Evolutionary conservation across 345 rosid species (phyloP), one percentile per base, ranked within the genome.

Genomic region (Arabidopsis arenosa): DNA sequence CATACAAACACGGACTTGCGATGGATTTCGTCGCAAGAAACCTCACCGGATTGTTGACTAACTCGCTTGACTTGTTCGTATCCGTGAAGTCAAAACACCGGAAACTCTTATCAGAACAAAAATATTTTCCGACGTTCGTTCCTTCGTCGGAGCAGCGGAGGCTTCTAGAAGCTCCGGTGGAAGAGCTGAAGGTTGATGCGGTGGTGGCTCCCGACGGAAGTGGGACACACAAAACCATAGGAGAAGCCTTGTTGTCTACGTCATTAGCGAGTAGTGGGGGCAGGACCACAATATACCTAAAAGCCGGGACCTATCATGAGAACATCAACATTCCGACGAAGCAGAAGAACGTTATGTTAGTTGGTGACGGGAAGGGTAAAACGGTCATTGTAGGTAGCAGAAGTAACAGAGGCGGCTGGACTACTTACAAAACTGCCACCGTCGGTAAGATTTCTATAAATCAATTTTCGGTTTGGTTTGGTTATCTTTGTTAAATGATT

Each of bases 331-430:
- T 87, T 47, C 80, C 83, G 43, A 78, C 87, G 3, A 84, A 83
- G 71, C 80, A 81, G 45, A 82, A 84, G 79, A 84, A 84, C 67
- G 83, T 87, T 8, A 82, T 85, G 89, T 70, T 87, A 59, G 77
- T 83, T 41, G 92, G 92, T 15, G 92, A 87, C 14, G 92, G 89
- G 2, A 87, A 82, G 81, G 89, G 84, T 2, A 78, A 74, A 70
- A 83, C 85, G 7, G 77, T 87, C 64, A 83, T 87, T 61, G 74
- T 76, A 0, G 85, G 83, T 12, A 79, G 65, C 40, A 68, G 81
- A 40, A 87, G 78, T 48, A 63, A 66, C 12, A 76, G 61, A 5
- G 86, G 72, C 10, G 89, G 88, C 7, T 87, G 60, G 66, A 74
- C 86, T 33, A 85, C 89, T 52, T 83, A 53, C 79, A 52, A 73